Evolutionary conservation across 805 yeast species (phyloP), one percentile per base, ranked within the genome.

Genomic region (Candida nonsorbophila): DNA sequence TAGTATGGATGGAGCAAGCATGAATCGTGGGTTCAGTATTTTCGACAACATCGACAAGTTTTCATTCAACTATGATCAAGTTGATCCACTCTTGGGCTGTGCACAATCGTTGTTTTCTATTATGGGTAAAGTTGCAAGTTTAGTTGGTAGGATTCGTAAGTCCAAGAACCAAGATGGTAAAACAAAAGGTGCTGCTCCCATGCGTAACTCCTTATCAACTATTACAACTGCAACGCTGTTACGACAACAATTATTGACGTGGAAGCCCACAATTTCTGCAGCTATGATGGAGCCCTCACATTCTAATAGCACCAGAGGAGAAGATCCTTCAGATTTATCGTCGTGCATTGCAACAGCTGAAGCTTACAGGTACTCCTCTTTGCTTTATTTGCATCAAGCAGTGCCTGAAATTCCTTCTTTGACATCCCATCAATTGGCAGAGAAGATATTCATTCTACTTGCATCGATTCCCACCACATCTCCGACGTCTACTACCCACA

Each of bases 331-430:
- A 61, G 85, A 78, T 39, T 45, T 74, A 17, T 55, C 78, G 4
- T 69, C 80, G 7, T 74, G 81, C 34, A 60, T 79, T 15, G 72
- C 84, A 2, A 79, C 84, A 1, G 84, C 85, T 2, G 85, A 79
- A 44, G 79, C 84, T 0, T 79, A 79, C 49, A 47, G 83, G 22
- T 75, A 63, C 47, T 68, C 84, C 1, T 63, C 82, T 0, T 47
- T 79, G 21, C 44, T 79, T 13, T 77, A 74, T 43, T 51, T 79
- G 17, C 83, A 77, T 47, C 84, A 79, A 44, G 79, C 84, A 1
- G 83, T 79, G 4, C 85, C 86, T 0, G 83, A 79, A 38, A 65
- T 78, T 11, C 81, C 82, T 7, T 69, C 75, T 6, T 47, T 58
- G 21, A 51, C 74, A 6, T 69, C 80, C 1, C 75, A 68, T 33